These are phyloP conservation scores for Diplodia scrobiculata DNA, from an alignment of 2,329 filamentous ascomycete genomes.

Conservation along the genomic window DNA sequence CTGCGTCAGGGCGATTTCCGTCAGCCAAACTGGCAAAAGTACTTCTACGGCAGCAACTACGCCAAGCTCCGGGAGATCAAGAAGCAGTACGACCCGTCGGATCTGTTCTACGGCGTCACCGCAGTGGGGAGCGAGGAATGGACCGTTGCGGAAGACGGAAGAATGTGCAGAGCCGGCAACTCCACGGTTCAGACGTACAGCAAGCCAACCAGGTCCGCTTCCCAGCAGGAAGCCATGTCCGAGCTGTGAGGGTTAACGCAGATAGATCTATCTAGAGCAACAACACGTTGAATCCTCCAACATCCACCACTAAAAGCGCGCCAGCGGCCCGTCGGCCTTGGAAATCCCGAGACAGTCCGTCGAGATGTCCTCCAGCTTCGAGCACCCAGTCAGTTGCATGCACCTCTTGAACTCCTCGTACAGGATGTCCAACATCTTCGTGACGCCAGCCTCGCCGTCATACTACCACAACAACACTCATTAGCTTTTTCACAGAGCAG, in stretches of 20 bases:
- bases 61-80: slow-evolving; percentile 33
- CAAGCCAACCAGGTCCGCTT: background rate
- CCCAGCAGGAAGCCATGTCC: background rate
- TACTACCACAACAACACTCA: slow-evolving; percentile 16
- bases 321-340: background rate
- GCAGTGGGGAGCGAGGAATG: slow-evolving; percentile 37
- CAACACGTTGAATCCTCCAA: too few relatives aligned
- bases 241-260: background rate
- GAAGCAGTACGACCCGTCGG: slow-evolving; percentile 34
- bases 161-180: slow-evolving; percentile 29
- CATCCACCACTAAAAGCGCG: background rate
- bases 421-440: slow-evolving; percentile 31
- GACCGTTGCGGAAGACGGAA: slow-evolving; percentile 32
- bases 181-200: background rate
- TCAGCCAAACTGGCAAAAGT: slow-evolving; percentile 35
- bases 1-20: slow-evolving; percentile 34
- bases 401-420: slow-evolving; percentile 44
- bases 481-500: slow-evolving; percentile 41
- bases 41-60: slow-evolving; percentile 38
- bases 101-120: slow-evolving; percentile 34
- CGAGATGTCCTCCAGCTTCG: slow-evolving; percentile 43
- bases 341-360: slow-evolving; percentile 40
- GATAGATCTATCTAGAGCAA: too few relatives aligned
- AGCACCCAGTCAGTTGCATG: slow-evolving; percentile 47
- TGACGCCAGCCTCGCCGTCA: slow-evolving; percentile 32